A percentile compares a stretch with the other conserved stretches of the same genome.
These are phyloP conservation scores for Colletotrichum sp. DNA, from an alignment of 2,329 filamentous ascomycete species.

Conservation along the genomic window DNA sequence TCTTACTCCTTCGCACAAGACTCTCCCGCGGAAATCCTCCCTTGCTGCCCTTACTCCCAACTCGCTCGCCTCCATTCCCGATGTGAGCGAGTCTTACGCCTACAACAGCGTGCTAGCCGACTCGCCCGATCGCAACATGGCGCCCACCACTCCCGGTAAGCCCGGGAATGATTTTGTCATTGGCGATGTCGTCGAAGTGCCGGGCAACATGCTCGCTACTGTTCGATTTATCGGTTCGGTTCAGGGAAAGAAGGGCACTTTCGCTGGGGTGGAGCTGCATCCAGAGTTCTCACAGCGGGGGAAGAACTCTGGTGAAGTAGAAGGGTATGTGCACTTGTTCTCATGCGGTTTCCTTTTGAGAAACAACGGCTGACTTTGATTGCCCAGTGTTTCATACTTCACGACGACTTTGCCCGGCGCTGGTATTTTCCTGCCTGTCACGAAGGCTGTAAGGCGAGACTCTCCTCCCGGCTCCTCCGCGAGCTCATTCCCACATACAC, in stretches of 20 bases:
- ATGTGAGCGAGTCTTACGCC: conserved; percentile 69
- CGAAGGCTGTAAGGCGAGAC: conserved; percentile 76
- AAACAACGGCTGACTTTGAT: conserved; percentile 23
- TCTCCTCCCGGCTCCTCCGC: conserved; percentile 55
- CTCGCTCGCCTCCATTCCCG: conserved; percentile 69
- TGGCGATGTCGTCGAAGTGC: conserved; percentile 88
- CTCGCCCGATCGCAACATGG: conserved; percentile 50
- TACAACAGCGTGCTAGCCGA: conserved; percentile 59
- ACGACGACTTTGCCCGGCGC: conserved; percentile 77
- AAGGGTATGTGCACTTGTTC: conserved; percentile 68
- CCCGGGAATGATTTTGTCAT: conserved; percentile 64
- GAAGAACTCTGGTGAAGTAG: conserved; percentile 96
- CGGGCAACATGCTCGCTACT: conserved; percentile 88
- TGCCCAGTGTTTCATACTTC: conserved; percentile 75
- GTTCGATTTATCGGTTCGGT: conserved; percentile 90
- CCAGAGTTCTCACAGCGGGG: conserved; percentile 81
- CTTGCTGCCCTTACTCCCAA: conserved; percentile 70
- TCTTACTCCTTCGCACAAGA: conserved; percentile 37
- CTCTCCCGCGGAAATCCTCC: conserved; percentile 72
- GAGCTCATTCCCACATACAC: conserved; percentile 67
- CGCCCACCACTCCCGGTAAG: conserved; percentile 59
- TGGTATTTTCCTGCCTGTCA: conserved; percentile 90
- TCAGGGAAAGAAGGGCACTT: conserved; percentile 86
- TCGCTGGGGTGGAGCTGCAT: conserved; percentile 90
- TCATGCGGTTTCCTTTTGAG: conserved; percentile 15